Percentiles rank a stretch among this genome's conserved stretches.
Evolutionary conservation across 306 rosid species (phyloP).

Genomic region (Prunus salicina): DNA sequence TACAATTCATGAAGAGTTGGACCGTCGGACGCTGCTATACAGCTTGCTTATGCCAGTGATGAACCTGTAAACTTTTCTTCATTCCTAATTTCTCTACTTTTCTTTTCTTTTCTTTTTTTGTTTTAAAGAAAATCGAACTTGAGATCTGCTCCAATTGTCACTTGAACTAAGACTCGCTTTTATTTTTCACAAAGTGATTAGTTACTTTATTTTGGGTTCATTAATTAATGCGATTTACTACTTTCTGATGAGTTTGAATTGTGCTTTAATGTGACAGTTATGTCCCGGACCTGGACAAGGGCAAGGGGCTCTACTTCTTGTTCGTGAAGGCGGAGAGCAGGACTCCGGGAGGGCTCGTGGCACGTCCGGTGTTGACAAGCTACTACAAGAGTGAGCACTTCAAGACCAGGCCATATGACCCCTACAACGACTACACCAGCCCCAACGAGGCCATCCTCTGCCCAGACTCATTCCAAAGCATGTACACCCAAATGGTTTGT

Average conservation of each 20-base stretch:
- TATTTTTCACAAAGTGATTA: background rate
- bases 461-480: slow-evolving; percentile 74
- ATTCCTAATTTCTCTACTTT: background rate
- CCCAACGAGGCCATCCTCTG: slow-evolving; percentile 79
- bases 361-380: slow-evolving; percentile 90
- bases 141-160: background rate
- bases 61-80: slow-evolving; percentile 48
- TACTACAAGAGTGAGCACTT: slow-evolving; percentile 83
- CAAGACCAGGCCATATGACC: slow-evolving; percentile 76
- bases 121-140: background rate
- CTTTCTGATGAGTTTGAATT: background rate
- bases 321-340: slow-evolving; percentile 73
- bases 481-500: slow-evolving; percentile 93
- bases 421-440: slow-evolving; percentile 78
- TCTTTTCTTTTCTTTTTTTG: background rate
- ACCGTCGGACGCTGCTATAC: slow-evolving; percentile 74
- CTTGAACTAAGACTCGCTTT: background rate
- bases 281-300: slow-evolving; percentile 78
- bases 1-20: slow-evolving; percentile 66
- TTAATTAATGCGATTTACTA: background rate
- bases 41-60: slow-evolving; percentile 89
- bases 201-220: background rate
- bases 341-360: slow-evolving; percentile 77
- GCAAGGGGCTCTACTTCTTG: slow-evolving; percentile 76
- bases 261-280: slow-evolving; percentile 32